A percentile compares a stretch with the other conserved stretches of the same genome.
phyloP scores from a whole-genome alignment of 2,329 filamentous ascomycete genomes.

The Colletotrichum lini region DNA sequence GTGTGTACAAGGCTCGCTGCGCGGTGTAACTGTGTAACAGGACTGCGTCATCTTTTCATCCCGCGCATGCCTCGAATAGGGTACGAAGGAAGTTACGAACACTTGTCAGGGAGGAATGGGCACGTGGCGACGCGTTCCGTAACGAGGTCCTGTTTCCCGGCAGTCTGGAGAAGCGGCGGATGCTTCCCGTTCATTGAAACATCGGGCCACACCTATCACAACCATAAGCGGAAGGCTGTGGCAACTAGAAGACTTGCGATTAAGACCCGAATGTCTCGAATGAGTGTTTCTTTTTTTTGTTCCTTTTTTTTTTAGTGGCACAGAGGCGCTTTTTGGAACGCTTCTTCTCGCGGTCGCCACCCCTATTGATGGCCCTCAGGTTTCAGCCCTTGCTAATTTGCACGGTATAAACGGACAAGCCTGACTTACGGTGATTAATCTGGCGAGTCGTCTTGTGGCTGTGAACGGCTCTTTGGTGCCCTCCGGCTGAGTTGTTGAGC shows the following conservation, averaged over 20 bases:
- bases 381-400: conserved; percentile 13
- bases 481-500: conserved; percentile 5
- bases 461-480: conserved; percentile 20
- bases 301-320: conserved; percentile 15
- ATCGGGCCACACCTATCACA: conserved; percentile 33
- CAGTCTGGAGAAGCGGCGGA: conserved; percentile 29
- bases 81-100: conserved; percentile 4
- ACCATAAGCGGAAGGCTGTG: conserved; percentile 14
- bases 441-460: conserved; percentile 25
- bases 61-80: neutral
- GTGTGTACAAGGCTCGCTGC: neutral
- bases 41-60: conserved; percentile 4
- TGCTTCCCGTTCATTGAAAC: conserved; percentile 21
- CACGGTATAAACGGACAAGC: neutral
- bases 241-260: conserved; percentile 4
- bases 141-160: conserved; percentile 18
- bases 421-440: conserved; percentile 33
- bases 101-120: conserved; percentile 15
- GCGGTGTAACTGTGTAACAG: neutral
- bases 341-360: conserved; percentile 28
- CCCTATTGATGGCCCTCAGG: conserved; percentile 5
- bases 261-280: conserved; percentile 22
- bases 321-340: conserved; percentile 21
- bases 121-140: conserved; percentile 29
- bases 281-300: no score